These are phyloP conservation scores for Cutaneotrichosporon arboriforme DNA, from an alignment of 1,284 basidiomycete genomes.

Conservation along the genomic window DNA sequence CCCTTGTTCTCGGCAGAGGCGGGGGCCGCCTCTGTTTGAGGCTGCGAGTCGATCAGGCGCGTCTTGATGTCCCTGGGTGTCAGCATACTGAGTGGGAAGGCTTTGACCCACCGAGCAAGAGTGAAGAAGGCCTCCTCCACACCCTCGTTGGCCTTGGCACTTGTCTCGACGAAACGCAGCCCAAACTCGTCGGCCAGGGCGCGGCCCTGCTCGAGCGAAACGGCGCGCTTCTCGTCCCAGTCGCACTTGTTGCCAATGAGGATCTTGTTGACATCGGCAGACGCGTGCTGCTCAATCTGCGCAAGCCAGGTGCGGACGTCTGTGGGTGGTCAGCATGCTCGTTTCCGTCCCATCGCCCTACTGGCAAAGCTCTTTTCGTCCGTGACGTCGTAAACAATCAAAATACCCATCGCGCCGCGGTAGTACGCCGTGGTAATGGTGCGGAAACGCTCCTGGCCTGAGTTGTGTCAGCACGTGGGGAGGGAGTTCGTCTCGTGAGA, in stretches of 20 bases:
- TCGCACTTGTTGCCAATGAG: constrained; percentile 99
- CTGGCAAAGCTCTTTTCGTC: constrained; percentile 98
- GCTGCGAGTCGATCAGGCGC: constrained; percentile 90
- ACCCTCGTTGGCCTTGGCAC: constrained; percentile 93
- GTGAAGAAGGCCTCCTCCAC: constrained; percentile 99
- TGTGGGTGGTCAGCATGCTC: constrained; percentile 40
- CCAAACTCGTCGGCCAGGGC: constrained; percentile 76
- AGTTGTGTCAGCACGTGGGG: background rate
- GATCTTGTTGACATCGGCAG: constrained; percentile 98
- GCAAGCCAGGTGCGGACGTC: constrained; percentile 98
- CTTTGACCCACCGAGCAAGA: constrained; percentile 74
- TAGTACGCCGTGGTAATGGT: constrained; percentile 99
- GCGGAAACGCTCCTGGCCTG: constrained; percentile 92
- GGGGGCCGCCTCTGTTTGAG: constrained; percentile 53
- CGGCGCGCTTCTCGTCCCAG: constrained; percentile 93
- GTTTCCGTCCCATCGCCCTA: constrained; percentile 49
- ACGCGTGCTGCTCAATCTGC: constrained; percentile 98
- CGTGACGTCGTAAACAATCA: constrained; percentile 97
- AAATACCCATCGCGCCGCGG: constrained; percentile 98
- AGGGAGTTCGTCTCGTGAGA: background rate
- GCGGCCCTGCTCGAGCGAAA: constrained; percentile 64
- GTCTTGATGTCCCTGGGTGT: constrained; percentile 83
- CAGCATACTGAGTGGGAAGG: background rate
- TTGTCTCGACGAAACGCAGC: constrained; percentile 95
- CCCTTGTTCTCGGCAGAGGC: constrained; percentile 30